Base-by-base conservation (phyloP, 2,329 filamentous ascomycete genomes). In the Aspergillus oerlinghausenensis region DNA sequence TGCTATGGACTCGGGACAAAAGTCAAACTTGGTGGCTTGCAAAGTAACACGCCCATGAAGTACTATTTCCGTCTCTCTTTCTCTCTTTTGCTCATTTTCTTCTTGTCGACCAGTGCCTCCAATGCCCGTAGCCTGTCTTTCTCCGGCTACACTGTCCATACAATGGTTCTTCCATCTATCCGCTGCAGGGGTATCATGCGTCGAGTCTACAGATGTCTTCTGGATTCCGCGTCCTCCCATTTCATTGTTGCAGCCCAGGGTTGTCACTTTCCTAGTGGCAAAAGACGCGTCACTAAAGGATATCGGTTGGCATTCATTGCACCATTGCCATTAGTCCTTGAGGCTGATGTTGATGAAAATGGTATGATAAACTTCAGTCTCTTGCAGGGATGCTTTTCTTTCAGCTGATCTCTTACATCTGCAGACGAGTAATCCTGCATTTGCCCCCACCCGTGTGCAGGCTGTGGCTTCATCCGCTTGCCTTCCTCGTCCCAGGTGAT, bases 371-470 rank as follows among this genome's bases (percentile, higher is more conserved):
- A 58, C 55, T 38, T 55, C 57, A 57, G 53, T 54, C 49, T 60
- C 54, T 43, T 55, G 56, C 59, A 54, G 56, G 50, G 57, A 66
- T 64, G 63, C 65, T 63, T 68, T 67, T 63, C 60, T 61, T 74
- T 75, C 73, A 75, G 72, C 72, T 75, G 73, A 75, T 73, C 72
- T 70, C 60, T 67, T 63, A 68, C 63, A 60, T 65, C 70, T 75
- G 72, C 73, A 75, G 68, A 72, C 56, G 62, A 64, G 65, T 69
- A 67, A 69, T 72, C 65, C 68, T 66, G 69, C 72, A 73, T 73
- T 59, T 63, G 65, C 54, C 68, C 67, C 67, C 67, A 64, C 68
- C 68, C 65, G 68, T 67, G 66, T 73, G 70, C 71, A 71, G 68
- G 69, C 69, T 68, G 67, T 62, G 63, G 61, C 58, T 56, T 66